Evolutionary conservation across 306 rosid species (phyloP), one percentile per base, ranked within the genome.

Genomic region (Prunus mira): DNA sequence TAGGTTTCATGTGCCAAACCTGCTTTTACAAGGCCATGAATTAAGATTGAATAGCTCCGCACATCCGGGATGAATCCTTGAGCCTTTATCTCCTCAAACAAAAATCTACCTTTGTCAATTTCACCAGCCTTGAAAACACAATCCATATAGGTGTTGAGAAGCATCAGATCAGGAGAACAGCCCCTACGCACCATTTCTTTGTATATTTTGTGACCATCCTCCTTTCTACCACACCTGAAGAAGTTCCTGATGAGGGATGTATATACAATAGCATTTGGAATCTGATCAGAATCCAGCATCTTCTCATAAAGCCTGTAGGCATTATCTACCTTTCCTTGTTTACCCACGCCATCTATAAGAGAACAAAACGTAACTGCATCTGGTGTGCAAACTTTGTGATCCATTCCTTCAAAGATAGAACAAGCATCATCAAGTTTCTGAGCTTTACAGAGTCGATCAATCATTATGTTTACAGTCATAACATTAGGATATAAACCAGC

Each of bases 121-220:
- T 95, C 97, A 54, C 95, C 96, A 49, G 90, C 89, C 86, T 95
- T 95, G 81, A 95, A 88, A 80, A 88, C 88, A 78, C 96, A 92
- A 80, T 95, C 98, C 97, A 95, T 92, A 76, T 95, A 92, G 84
- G 88, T 87, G 82, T 95, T 95, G 65, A 95, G 91, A 51, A 92
- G 97, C 86, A 80, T 81, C 41, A 95, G 84, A 70, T 95, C 98
- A 70, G 97, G 92, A 77, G 89, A 86, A 78, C 92, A 89, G 20
- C 96, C 87, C 57, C 85, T 67, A 38, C 77, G 84, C 73, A 84
- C 46, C 98, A 95, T 92, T 86, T 95, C 97, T 62, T 89, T 88
- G 88, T 90, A 95, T 83, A 95, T 86, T 86, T 95, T 95, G 83
- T 95, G 97, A 78, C 95, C 98, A 83, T 95, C 97, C 83, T 90